phyloP scores from a whole-genome alignment of 23 red algal genomes.

The Gracilaria gracilis region DNA sequence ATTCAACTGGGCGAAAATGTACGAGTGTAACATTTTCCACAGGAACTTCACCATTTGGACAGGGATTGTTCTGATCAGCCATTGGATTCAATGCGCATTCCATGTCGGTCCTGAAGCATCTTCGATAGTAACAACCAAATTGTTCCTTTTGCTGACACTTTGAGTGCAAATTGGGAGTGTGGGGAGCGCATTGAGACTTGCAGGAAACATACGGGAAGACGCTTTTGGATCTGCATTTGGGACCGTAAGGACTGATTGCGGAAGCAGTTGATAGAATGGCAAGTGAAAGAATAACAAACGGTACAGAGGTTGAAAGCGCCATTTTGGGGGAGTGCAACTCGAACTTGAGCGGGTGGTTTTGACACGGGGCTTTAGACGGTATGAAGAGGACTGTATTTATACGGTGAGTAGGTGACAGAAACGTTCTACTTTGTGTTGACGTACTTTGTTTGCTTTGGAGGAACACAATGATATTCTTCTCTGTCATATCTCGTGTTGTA shows the following conservation, averaged over 20 bases:
- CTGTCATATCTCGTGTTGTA: background rate
- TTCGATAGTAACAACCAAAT: conserved; percentile 1
- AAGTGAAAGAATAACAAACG: background rate
- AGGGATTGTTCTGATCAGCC: background rate
- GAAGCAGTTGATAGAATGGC: background rate
- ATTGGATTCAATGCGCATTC: background rate
- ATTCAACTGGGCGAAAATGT: background rate
- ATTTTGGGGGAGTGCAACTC: background rate
- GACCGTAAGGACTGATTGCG: background rate
- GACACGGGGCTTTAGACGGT: too few relatives aligned
- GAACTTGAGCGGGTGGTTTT: background rate
- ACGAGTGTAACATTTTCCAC: background rate
- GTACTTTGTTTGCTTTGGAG: background rate
- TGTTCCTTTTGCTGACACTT: background rate
- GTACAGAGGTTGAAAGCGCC: background rate
- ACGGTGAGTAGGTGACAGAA: too few relatives aligned
- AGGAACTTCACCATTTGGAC: conserved; percentile 11
- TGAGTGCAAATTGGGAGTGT: background rate
- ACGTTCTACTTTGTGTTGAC: too few relatives aligned
- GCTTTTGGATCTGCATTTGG: background rate
- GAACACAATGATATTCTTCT: background rate
- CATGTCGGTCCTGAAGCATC: background rate
- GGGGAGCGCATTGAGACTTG: background rate
- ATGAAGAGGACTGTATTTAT: too few relatives aligned
- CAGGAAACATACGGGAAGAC: background rate